Conservation (phyloP, 257 asterid genomes). For the Solanum virginianum region DNA sequence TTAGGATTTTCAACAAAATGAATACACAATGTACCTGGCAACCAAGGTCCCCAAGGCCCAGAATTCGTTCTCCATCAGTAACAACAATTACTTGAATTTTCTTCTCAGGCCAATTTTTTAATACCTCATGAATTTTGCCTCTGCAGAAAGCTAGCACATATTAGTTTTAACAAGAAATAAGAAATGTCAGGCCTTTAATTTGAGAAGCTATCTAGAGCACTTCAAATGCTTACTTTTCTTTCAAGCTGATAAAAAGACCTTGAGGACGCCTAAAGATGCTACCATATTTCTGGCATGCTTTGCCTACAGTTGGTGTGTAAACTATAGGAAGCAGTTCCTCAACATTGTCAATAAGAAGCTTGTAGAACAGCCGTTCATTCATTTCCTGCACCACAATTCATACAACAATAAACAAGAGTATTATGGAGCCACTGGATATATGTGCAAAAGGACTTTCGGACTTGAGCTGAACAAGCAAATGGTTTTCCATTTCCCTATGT, state of each 20-base stretch:
- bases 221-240: constrained; percentile 53
- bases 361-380: constrained; percentile 83
- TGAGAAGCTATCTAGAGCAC: not conserved
- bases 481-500: not conserved
- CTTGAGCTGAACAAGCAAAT: not conserved
- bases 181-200: not conserved
- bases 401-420: not conserved
- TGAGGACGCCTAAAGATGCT: constrained; percentile 94
- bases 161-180: constrained; percentile 1
- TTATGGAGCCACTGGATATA: not conserved
- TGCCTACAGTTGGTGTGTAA: constrained; percentile 99
- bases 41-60: constrained; percentile 99
- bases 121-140: constrained; percentile 87
- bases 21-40: constrained; percentile 53
- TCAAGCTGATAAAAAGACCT: constrained; percentile 96
- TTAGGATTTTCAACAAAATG: not conserved
- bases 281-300: constrained; percentile 99
- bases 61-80: constrained; percentile 93
- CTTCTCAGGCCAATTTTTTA: constrained; percentile 96
- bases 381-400: constrained; percentile 44
- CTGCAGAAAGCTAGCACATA: constrained; percentile 27
- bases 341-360: constrained; percentile 87
- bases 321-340: constrained; percentile 98
- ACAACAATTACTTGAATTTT: constrained; percentile 94
- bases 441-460: not conserved